Base-by-base conservation (phyloP, 768 basidiomycete species). In the Phaffia australis region DNA sequence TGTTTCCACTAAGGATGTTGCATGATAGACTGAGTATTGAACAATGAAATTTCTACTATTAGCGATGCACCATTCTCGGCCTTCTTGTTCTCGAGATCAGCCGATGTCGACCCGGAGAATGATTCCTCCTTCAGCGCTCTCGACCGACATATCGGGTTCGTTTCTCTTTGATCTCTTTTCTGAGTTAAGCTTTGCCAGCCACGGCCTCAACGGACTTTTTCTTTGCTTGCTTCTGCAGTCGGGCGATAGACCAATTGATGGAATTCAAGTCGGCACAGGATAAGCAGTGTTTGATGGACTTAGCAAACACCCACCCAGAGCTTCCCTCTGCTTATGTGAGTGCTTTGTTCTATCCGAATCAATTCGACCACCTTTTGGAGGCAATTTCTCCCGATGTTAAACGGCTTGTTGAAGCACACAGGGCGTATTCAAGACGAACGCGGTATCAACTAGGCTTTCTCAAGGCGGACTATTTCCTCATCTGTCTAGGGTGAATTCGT, bases 41-140 rank as follows among this genome's bases (percentile, higher is more conserved):
- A 16, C 21, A 4, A 16, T 51, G 49, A 29, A 32, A 30, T 30
- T 5, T 18, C 21, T 21, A 30, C 1, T 23, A 3, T 6, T 29
- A 67, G 66, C 30, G 66, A 67, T 23, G 66, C 66, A 30, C 66
- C 66, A 3, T 25, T 67, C 11, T 60, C 66, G 14, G 66, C 66
- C 4, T 67, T 67, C 48, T 27, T 67, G 11, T 67, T 67, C 56
- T 62, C 60, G 11, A 23, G 66, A 3, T 55, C 52, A 35, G 66
- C 56, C 9, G 66, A 67, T 16, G 47, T 67, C 60, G 52, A 52
- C 46, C 66, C 66, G 6, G 59, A 32, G 7, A 59, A 60, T 16
- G 65, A 66, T n/a, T 56, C 55, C 30, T 52, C 51, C 2, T 67
- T 55, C 55, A 42, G 32, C 35, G 60, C 66, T 19, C 60, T 67